A percentile compares a stretch with the other conserved stretches of the same genome.
These are phyloP conservation scores for Mycena pura DNA, from an alignment of 768 basidiomycete species.

Conservation along the genomic window DNA sequence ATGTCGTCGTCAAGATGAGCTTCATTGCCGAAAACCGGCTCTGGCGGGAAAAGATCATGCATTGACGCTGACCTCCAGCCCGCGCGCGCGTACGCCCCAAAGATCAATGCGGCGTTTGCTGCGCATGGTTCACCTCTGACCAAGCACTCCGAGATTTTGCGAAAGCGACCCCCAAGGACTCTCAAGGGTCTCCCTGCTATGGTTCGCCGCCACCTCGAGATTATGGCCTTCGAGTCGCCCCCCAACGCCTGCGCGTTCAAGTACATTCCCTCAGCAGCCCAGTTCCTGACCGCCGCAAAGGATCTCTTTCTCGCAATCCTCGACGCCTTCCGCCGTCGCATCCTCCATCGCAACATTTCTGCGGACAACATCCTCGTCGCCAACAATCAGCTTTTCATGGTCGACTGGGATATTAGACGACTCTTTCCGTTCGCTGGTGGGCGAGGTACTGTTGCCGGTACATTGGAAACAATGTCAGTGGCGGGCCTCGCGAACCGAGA, in stretches of 20 bases:
- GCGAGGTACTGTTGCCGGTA: not conserved
- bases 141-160: too few relatives aligned
- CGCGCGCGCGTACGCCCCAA: too few relatives aligned
- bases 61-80: too few relatives aligned
- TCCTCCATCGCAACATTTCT: constrained; percentile 1
- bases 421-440: not conserved
- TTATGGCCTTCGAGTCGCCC: not conserved
- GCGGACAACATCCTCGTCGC: too few relatives aligned
- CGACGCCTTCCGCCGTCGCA: not conserved
- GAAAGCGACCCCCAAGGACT: not conserved
- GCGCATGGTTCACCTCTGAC: too few relatives aligned
- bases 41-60: too few relatives aligned
- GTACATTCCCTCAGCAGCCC: not conserved
- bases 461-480: constrained; percentile 6
- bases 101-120: too few relatives aligned
- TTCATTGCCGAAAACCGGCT: too few relatives aligned
- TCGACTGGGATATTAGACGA: constrained; percentile 3
- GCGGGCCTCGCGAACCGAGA: not conserved
- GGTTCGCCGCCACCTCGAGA: not conserved
- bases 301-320: too few relatives aligned
- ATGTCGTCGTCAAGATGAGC: too few relatives aligned
- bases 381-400: too few relatives aligned
- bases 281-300: not conserved
- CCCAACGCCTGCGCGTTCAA: not conserved
- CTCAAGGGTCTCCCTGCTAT: not conserved